Percentiles rank a stretch among this genome's conserved stretches.
phyloP scores from a whole-genome alignment of 306 rosid species.

The Quercus cerris region DNA sequence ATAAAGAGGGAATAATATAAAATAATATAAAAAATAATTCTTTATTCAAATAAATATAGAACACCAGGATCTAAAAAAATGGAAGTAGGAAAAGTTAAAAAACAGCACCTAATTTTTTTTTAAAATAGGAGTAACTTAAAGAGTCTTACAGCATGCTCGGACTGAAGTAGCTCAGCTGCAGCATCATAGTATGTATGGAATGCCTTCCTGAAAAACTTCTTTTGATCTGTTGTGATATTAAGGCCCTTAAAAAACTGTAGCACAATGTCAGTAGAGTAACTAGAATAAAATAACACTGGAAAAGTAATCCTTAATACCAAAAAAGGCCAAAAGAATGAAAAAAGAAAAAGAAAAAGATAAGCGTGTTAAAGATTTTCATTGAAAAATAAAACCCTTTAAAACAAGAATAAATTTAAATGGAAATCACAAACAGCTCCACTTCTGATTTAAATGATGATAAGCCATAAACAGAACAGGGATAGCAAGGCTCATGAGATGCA shows the following conservation, averaged over 20 bases:
- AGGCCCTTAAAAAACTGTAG: slow-evolving; percentile 88
- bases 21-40: neutral
- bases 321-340: neutral
- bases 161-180: slow-evolving; percentile 83
- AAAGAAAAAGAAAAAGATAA: neutral
- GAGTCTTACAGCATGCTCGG: slow-evolving; percentile 89
- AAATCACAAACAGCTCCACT: slow-evolving; percentile 4
- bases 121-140: neutral
- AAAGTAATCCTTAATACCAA: slow-evolving; percentile 17
- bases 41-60: neutral
- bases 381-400: neutral
- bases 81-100: neutral
- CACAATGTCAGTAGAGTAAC: slow-evolving; percentile 34
- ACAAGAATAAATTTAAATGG: neutral
- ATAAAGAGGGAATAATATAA: too few species aligned
- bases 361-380: neutral
- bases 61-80: neutral
- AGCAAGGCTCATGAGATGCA: neutral
- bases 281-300: slow-evolving; percentile 13
- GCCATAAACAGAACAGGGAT: neutral
- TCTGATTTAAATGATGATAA: slow-evolving; percentile 16
- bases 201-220: slow-evolving; percentile 76
- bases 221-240: slow-evolving; percentile 84
- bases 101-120: too few species aligned
- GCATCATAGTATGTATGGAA: slow-evolving; percentile 82